These are phyloP conservation scores for Botrytis paeoniae DNA, from an alignment of 2,329 filamentous ascomycete genomes.

Conservation along the genomic window DNA sequence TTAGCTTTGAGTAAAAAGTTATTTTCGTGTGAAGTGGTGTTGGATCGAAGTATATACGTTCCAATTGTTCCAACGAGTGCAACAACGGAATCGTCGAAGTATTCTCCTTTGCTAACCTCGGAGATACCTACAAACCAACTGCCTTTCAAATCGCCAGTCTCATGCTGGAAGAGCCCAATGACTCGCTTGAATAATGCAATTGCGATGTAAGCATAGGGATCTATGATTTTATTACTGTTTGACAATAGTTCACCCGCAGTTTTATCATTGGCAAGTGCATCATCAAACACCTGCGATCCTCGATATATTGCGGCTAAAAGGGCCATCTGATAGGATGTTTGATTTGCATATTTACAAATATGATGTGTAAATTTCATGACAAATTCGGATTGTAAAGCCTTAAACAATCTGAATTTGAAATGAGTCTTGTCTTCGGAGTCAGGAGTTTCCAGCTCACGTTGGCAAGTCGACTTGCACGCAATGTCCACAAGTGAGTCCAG, in stretches of 20 bases:
- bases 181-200: slow-evolving; percentile 23
- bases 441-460: slow-evolving; percentile 12
- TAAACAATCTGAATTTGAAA: slow-evolving; percentile 30
- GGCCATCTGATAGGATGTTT: slow-evolving; percentile 27
- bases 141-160: slow-evolving; percentile 3
- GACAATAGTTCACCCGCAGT: neutral
- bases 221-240: neutral
- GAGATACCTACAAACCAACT: slow-evolving; percentile 22
- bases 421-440: slow-evolving; percentile 11
- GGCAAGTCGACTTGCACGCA: slow-evolving; percentile 26
- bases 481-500: slow-evolving; percentile 30
- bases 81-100: slow-evolving; percentile 14
- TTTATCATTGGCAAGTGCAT: slow-evolving; percentile 22
- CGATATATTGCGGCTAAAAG: slow-evolving; percentile 31
- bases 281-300: slow-evolving; percentile 30
- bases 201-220: slow-evolving; percentile 28
- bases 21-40: slow-evolving; percentile 23
- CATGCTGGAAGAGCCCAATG: slow-evolving; percentile 19
- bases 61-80: slow-evolving; percentile 28
- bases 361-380: slow-evolving; percentile 23
- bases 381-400: slow-evolving; percentile 25
- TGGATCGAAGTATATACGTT: slow-evolving; percentile 26
- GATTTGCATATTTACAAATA: slow-evolving; percentile 21
- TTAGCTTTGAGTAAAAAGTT: slow-evolving; percentile 22
- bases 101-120: slow-evolving; percentile 4